Evolutionary conservation across 2,329 filamentous ascomycete genomes (phyloP).

Genomic region (Teratosphaeria pseudoeucalypti): DNA sequence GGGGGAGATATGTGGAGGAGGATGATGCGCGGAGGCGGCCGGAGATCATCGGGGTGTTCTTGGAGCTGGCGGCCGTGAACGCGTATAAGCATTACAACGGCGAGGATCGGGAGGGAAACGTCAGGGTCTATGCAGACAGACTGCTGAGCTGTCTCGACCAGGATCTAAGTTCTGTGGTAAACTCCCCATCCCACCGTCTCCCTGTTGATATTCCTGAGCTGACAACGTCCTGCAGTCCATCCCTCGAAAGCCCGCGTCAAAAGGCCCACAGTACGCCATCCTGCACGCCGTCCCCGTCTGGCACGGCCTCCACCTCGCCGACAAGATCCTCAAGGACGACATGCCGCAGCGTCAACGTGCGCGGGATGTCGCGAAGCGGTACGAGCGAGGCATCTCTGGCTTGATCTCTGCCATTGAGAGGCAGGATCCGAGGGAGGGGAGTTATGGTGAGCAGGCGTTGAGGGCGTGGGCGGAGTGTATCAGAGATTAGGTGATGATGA

Average conservation of each 20-base stretch:
- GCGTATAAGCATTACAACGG: slow-evolving; percentile 26
- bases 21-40: slow-evolving; percentile 27
- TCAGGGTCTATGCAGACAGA: slow-evolving; percentile 30
- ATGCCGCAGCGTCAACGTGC: slow-evolving; percentile 15
- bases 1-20: slow-evolving; percentile 8
- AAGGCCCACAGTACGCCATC: slow-evolving; percentile 16
- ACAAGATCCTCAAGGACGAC: slow-evolving; percentile 31
- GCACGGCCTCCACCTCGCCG: slow-evolving; percentile 35
- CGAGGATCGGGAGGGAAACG: slow-evolving; percentile 27
- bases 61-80: slow-evolving; percentile 34
- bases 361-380: slow-evolving; percentile 14
- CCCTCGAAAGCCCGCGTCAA: slow-evolving; percentile 4
- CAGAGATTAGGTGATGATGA: not conserved
- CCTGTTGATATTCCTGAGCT: not conserved
- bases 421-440: slow-evolving; percentile 10
- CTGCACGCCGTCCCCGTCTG: slow-evolving; percentile 28
- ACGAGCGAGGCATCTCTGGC: slow-evolving; percentile 14
- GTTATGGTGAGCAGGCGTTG: slow-evolving; percentile 19
- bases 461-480: slow-evolving; percentile 15
- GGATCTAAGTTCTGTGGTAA: slow-evolving; percentile 5
- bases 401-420: slow-evolving; percentile 16
- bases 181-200: not conserved
- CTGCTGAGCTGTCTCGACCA: slow-evolving; percentile 26
- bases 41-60: slow-evolving; percentile 30
- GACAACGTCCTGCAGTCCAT: slow-evolving; percentile 4